Base-by-base conservation (phyloP, 2,329 filamentous ascomycete species). In the Elsinoe fawcettii region DNA sequence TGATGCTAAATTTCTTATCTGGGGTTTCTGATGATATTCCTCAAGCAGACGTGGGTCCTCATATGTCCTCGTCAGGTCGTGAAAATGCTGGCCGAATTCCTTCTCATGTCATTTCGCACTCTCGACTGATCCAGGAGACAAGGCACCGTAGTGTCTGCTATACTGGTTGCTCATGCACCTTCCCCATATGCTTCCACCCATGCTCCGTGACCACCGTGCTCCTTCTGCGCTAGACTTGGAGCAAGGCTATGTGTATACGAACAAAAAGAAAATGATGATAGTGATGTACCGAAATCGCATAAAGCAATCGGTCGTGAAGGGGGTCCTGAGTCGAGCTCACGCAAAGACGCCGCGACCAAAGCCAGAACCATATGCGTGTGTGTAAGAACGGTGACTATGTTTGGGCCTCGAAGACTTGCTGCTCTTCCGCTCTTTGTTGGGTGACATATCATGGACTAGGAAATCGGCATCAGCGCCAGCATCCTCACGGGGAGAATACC, bases 151-250 rank as follows among this genome's bases (percentile, higher is more conserved):
- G 20, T 43, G n/a, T 46, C 41, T 46, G 41, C 22, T 27, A 46
- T 46, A 20, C 41, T 46, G 22, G 20, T 46, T 20, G 5, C 41
- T 14, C 20, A 23, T 12, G 11, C 39, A 11, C 14, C 5, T 22
- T 14, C 18, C 18, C 39, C 8, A 43, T 23, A 46, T 46, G 41
- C 41, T 46, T n/a, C 41, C 41, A 14, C 22, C 23, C 41, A 25
- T 46, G 41, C 20, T 46, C 41, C 41, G 12, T 25, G 41, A 46
- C 16, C 27, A 18, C 46, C 27, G n/a, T 53, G 32, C 49, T 53
- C 49, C 49, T 53, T 53, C 49, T 53, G 49, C 49, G 49, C 49
- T 53, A 53, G 49, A 53, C 25, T 22, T 53, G 49, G 49, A 53
- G 49, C 32, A 18, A 39, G 18, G 32, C 27, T 5, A n/a, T 37